Base-by-base conservation (phyloP, 2,329 filamentous ascomycete genomes). In the Tympanopsis confertula region DNA sequence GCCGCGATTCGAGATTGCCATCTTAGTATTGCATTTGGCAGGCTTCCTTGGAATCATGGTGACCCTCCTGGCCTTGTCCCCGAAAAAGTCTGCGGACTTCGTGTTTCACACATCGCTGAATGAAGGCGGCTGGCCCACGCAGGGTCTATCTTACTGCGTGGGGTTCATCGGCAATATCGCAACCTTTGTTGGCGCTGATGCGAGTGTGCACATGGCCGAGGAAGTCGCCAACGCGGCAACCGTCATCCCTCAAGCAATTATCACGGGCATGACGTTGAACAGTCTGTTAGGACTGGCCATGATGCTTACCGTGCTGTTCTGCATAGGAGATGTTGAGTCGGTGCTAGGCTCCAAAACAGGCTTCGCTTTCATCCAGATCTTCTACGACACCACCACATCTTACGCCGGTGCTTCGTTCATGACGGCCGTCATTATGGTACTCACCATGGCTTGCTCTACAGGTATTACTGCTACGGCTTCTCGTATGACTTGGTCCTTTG, bases 31-130 rank as follows among this genome's bases (percentile, higher is more conserved):
- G 7, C 66, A 70, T 44, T 45, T 65, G 4, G 42, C 57, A 13
- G 63, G 63, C 4, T 68, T 67, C 38, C 51, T 68, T 26, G 57
- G 53, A 2, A 53, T 65, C 4, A 44, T 69, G 45, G 52, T 59
- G 13, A 48, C 53, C 0, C 58, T 69, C 19, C 51, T 54, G 46
- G 42, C 42, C 15, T 40, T 52, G 41, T 41, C 50, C 13, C 48
- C 49, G 5, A 47, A 50, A 28, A 49, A 48, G 22, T 47, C 46
- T 4, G 44, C 38, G 5, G n/a, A 28, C 10, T 10, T n/a, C n/a
- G 24, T 28, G 24, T 28, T 28, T n/a, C 10, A 10, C 10, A 10
- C 10, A n/a, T 28, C 10, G 24, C n/a, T n/a, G 24, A 28, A 28
- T 28, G 24, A 28, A 28, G 24, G 24, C 10, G 24, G 24, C 24